Base-by-base conservation (phyloP, 495 filamentous ascomycete species). In the Acidiella bohemica region DNA sequence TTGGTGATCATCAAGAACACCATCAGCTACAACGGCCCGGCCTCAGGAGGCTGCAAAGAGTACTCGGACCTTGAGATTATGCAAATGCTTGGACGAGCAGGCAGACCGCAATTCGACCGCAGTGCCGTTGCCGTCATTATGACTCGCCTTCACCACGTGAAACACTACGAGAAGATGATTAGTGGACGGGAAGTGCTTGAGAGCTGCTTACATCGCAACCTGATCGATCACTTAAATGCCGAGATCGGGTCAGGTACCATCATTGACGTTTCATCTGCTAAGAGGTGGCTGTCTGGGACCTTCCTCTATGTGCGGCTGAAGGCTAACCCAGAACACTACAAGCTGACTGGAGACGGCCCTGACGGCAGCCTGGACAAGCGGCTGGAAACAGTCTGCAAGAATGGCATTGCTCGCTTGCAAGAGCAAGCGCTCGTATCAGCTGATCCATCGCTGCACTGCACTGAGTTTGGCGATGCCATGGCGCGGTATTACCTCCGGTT, bases 41-140 rank as follows among this genome's bases (percentile, higher is more conserved):
- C 5, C 16, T 73, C 79, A 35, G 69, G 66, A 41, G 59, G 71
- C 41, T 56, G 71, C 14, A 70, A 77, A 36, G 86, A 97, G 55
- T 93, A 90, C 49, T 76, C 82, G 0, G 87, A 95, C 55, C 64
- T 97, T 13, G 90, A 97, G 49, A 72, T 97, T 44, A 95, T 93
- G 84, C 90, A 97, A 55, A 97, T 97, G 90, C 70, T 96, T 21
- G 90, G 90, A 17, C 78, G 90, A 35, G 88, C 90, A 25, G 90
- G 90, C 0, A 69, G 90, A 3, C 90, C 90, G 2, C 90, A 97
- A 58, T 97, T 93, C 47, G 90, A 93, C 45, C 68, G 81, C 33
- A 84, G 65, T 48, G 88, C 84, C 14, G 72, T 77, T 17, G 90
- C 84, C 9, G 78, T 94, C 18, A 93, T 97, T 36, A 72, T 97